Evolutionary conservation across 495 filamentous ascomycete genomes (phyloP), one percentile per base, ranked within the genome.

Genomic region (Apiosordaria backusii): DNA sequence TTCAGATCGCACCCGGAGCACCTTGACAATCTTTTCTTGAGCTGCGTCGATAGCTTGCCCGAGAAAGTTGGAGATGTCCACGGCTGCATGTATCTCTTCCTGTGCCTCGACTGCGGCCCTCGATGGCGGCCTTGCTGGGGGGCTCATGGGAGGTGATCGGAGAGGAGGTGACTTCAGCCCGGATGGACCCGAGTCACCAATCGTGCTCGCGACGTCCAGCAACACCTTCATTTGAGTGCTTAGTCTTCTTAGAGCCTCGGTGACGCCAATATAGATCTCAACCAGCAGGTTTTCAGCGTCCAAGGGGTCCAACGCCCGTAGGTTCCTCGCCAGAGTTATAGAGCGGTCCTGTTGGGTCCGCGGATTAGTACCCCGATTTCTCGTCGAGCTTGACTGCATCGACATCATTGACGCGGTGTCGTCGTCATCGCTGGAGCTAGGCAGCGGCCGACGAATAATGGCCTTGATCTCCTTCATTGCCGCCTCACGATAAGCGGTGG

Each of bases 31-130:
- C 75, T 96, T 92, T 1, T 92, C 89, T 67, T 97, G 93, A 9
- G 92, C 92, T 27, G 92, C 89, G 72, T 99, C 95, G 6, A 99
- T 92, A 0, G 92, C 92, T 71, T 96, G 90, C 19, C 93, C 93
- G 10, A 98, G 84, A n/a, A 99, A 85, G 72, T 92, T 97, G 6
- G 92, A 91, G 84, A 98, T 89, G 69, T 98, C 95, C 71, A 98
- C 80, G 2, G 90, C 88, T 69, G 91, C 86, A 63, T 92, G 85
- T 25, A 96, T 88, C 65, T 96, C 92, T 72, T 93, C 92, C 68
- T 94, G 92, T 4, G 84, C 77, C 65, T 84, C 80, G 35, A 74
- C 64, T 3, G 67, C 75, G 0, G 69, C 71, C 4, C 24, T 62
- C 18, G 72, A 74, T 21, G 65, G 61, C 1, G 68, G 71, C n/a